phyloP scores from a whole-genome alignment of 768 basidiomycete species.

The Agaricus subrufescens region DNA sequence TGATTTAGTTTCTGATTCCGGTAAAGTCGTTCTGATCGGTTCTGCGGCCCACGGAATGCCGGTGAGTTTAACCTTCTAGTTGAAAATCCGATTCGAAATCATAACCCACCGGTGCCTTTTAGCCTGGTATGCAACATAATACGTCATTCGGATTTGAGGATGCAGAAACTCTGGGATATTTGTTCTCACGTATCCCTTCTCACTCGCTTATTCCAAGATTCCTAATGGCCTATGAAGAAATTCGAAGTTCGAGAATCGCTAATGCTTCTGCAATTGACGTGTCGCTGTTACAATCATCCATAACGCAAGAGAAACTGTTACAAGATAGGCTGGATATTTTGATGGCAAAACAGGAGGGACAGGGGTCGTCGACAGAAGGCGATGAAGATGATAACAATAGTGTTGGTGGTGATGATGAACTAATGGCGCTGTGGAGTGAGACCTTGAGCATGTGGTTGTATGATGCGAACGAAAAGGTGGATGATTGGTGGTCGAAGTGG shows the following conservation, averaged over 20 bases:
- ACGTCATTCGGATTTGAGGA: conserved; percentile 56
- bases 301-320: conserved; percentile 38
- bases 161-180: conserved; percentile 50
- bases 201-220: conserved; percentile 45
- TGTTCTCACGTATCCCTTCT: conserved; percentile 50
- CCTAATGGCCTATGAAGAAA: conserved; percentile 52
- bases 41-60: conserved; percentile 57
- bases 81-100: too few species aligned
- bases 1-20: conserved; percentile 43
- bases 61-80: conserved; percentile 20
- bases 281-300: conserved; percentile 37
- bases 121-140: conserved; percentile 54
- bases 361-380: conserved; percentile 22
- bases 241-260: conserved; percentile 48
- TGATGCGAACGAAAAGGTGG: conserved; percentile 51
- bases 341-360: conserved; percentile 29
- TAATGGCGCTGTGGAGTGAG: conserved; percentile 47
- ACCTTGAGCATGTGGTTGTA: conserved; percentile 46
- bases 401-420: conserved; percentile 30
- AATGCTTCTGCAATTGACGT: conserved; percentile 39
- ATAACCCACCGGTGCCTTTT: neutral
- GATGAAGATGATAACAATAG: too few species aligned
- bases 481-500: conserved; percentile 61
- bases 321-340: conserved; percentile 41
- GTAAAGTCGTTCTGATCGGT: conserved; percentile 48